phyloP scores from a whole-genome alignment of 805 yeast genomes.

The Wickerhamomyces subpelliculosus region DNA sequence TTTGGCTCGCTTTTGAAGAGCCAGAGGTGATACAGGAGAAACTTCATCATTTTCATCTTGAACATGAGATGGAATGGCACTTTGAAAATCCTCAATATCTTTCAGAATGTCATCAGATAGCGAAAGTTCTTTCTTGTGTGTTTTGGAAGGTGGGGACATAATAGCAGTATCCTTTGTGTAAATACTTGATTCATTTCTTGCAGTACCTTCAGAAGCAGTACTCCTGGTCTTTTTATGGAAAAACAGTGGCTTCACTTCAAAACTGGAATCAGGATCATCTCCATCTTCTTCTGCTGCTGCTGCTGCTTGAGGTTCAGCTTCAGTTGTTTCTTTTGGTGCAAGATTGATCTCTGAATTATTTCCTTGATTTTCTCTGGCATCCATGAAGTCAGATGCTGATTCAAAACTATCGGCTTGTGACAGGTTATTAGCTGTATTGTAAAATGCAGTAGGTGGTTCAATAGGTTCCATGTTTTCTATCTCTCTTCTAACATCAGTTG shows the following conservation, averaged over 20 bases:
- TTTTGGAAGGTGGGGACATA: background rate
- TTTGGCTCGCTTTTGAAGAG: background rate
- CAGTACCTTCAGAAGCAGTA: conserved; percentile 7
- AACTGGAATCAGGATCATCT: conserved; percentile 5
- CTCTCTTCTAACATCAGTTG: background rate
- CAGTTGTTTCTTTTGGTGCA: background rate
- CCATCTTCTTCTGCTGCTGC: background rate
- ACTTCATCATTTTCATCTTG: conserved; percentile 10
- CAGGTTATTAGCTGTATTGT: background rate
- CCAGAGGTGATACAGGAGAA: conserved; percentile 18
- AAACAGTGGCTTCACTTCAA: conserved; percentile 15
- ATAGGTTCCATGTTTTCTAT: background rate
- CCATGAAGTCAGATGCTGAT: background rate
- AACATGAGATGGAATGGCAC: conserved; percentile 2
- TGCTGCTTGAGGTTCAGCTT: background rate
- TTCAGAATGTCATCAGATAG: conserved; percentile 21
- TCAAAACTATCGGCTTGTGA: background rate
- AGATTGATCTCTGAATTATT: background rate
- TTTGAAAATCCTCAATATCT: conserved; percentile 20
- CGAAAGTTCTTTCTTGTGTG: conserved; percentile 18
- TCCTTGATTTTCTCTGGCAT: no score
- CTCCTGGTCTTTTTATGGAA: conserved; percentile 18
- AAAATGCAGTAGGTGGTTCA: background rate
- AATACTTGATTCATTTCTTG: no score
- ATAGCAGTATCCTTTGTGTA: no score